phyloP scores from a whole-genome alignment of 805 yeast species.

The Kurtzmaniella cleridarum region DNA sequence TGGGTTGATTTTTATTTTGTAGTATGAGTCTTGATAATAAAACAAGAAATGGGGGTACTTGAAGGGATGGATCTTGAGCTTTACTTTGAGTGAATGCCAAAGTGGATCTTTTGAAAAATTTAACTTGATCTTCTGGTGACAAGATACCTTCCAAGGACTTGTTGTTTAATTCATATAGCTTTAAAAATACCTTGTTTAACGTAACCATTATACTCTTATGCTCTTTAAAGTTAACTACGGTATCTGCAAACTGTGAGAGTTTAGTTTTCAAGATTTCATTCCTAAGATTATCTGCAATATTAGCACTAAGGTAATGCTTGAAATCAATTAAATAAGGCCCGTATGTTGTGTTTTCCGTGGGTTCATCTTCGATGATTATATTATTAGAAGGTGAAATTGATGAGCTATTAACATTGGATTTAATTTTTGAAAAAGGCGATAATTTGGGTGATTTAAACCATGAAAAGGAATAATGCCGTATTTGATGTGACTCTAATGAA shows the following conservation, averaged over 20 bases:
- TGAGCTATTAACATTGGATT: no score
- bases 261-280: conserved; percentile 14
- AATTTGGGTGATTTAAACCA: no score
- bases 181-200: conserved; percentile 16
- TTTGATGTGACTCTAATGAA: no score
- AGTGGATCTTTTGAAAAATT: conserved; percentile 15
- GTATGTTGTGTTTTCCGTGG: background rate
- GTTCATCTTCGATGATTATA: background rate
- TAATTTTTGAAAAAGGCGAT: no score
- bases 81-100: conserved; percentile 1
- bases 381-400: no score
- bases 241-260: conserved; percentile 12
- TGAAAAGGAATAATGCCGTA: no score
- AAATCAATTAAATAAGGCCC: conserved; percentile 9
- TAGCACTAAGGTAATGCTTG: conserved; percentile 23
- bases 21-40: conserved; percentile 12
- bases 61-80: conserved; percentile 3
- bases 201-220: conserved; percentile 11
- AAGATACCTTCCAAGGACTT: conserved; percentile 4
- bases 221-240: conserved; percentile 4
- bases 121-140: conserved; percentile 6
- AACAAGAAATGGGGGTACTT: conserved; percentile 25
- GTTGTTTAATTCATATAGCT: conserved; percentile 11
- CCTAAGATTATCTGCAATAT: conserved; percentile 16
- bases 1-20: conserved; percentile 9